phyloP scores from a whole-genome alignment of 169 alveolate species.

The Plasmodium ovale region DNA sequence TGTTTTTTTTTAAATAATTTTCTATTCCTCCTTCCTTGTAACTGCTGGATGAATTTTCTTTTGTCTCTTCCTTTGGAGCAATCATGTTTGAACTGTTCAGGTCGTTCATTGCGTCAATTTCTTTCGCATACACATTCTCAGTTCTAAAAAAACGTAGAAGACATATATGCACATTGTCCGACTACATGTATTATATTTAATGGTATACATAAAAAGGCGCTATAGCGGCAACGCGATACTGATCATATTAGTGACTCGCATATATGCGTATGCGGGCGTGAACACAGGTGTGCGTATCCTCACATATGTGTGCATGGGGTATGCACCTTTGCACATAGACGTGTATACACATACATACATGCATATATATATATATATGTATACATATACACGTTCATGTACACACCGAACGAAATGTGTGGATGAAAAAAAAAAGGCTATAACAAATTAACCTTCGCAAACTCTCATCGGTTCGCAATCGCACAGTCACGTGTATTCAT shows the following conservation, averaged over 20 bases:
- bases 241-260: no score
- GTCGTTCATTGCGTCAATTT: conserved; percentile 55
- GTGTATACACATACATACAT: not conserved
- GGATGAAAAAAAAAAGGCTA: no score
- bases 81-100: conserved; percentile 25
- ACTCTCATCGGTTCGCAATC: no score
- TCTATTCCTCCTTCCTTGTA: conserved; percentile 10
- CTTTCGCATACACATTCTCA: conserved; percentile 63
- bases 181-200: no score
- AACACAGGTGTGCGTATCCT: no score
- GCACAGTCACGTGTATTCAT: no score
- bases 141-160: conserved; percentile 28
- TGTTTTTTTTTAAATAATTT: conserved; percentile 8
- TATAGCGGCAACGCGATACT: no score
- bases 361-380: not conserved
- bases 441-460: no score
- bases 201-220: not conserved
- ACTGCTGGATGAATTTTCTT: not conserved
- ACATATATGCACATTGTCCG: no score
- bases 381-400: not conserved
- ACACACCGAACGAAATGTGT: not conserved
- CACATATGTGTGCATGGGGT: no score
- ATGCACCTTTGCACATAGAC: no score
- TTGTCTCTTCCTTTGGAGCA: not conserved
- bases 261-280: no score